phyloP scores from a whole-genome alignment of 78 protist genomes.

The Guillardia theta region DNA sequence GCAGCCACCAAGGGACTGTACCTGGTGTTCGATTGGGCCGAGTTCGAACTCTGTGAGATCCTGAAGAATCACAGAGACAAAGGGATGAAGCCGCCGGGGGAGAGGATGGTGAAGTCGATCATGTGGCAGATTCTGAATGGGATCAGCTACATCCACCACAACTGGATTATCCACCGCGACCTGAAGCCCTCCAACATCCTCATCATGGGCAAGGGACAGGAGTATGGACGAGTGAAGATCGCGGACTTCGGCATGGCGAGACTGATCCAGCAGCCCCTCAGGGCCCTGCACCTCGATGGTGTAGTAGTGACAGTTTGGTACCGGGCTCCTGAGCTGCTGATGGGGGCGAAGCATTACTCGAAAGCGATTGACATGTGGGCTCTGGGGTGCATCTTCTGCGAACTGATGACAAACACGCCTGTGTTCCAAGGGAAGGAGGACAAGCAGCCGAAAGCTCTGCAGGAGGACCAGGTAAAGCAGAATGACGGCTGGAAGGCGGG shows the following conservation, averaged over 20 bases:
- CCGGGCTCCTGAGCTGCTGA: constrained; percentile 1
- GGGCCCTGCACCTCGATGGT: not conserved
- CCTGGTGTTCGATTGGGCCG: constrained; percentile 22
- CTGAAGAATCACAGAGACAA: not conserved
- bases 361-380: constrained; percentile 39
- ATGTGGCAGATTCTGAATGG: constrained; percentile 25
- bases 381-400: not conserved
- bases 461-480: not conserved
- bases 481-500: not conserved
- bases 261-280: not conserved
- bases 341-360: not conserved
- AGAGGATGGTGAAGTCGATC: not conserved
- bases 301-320: constrained; percentile 9
- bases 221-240: not conserved
- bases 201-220: constrained; percentile 21
- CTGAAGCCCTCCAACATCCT: constrained; percentile 22
- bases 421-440: not conserved
- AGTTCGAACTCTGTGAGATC: not conserved
- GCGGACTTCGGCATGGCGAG: constrained; percentile 27
- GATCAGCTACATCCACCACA: not conserved
- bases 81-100: not conserved
- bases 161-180: constrained; percentile 37
- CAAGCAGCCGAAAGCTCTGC: not conserved
- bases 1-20: not conserved
- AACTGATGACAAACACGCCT: not conserved